Conservation (phyloP, 345 rosid genomes). For the Turnera subulata region DNA sequence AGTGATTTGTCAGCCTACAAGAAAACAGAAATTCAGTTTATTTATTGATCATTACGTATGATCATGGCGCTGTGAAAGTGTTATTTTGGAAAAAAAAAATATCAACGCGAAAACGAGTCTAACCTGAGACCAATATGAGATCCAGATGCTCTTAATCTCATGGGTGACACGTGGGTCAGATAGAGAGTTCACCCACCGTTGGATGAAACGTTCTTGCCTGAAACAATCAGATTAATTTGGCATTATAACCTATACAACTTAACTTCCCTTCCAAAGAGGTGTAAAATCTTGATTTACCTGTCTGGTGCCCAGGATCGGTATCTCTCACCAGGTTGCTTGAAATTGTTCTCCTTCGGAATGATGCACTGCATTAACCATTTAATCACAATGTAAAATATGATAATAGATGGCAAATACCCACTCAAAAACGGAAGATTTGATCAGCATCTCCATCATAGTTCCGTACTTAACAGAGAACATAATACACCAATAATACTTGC, state of each 20-base stretch:
- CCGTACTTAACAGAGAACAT: too few relatives aligned
- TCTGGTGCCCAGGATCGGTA: slow-evolving; percentile 74
- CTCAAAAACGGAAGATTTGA: too few relatives aligned
- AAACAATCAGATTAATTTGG: background rate
- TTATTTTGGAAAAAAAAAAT: background rate
- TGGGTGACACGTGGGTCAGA: slow-evolving; percentile 83
- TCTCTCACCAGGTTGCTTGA: slow-evolving; percentile 93
- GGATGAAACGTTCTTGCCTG: slow-evolving; percentile 86
- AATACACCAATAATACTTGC: too few relatives aligned
- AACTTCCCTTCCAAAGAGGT: too few relatives aligned
- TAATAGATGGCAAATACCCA: too few relatives aligned
- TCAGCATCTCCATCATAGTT: too few relatives aligned
- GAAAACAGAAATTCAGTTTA: background rate
- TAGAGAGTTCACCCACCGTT: slow-evolving; percentile 71
- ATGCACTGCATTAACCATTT: slow-evolving; percentile 49
- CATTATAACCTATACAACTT: too few relatives aligned
- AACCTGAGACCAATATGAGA: slow-evolving; percentile 84
- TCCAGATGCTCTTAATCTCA: slow-evolving; percentile 81
- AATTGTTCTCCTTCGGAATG: slow-evolving; percentile 83
- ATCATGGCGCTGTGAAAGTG: background rate
- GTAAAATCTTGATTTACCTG: slow-evolving; percentile 41
- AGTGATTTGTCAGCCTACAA: slow-evolving; percentile 60
- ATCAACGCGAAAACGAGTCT: too few relatives aligned
- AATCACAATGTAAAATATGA: background rate
- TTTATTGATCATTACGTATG: background rate